Percentiles rank a stretch among this genome's conserved stretches.
phyloP scores from a whole-genome alignment of 768 basidiomycete species.

The Phanerodontia chrysosporium region DNA sequence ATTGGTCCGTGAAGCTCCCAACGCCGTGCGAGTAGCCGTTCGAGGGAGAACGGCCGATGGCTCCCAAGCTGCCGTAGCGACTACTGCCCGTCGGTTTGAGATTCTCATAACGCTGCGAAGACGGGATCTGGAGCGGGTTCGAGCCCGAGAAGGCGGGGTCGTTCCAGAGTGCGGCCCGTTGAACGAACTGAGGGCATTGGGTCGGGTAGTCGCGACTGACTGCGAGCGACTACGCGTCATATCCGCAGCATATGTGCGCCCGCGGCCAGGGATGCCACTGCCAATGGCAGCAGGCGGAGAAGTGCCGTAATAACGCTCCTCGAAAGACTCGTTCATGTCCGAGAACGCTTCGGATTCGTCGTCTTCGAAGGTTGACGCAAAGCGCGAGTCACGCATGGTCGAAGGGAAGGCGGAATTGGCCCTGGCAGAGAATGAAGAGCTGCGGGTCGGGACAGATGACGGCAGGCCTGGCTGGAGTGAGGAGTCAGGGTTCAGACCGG shows the following conservation, averaged over 20 bases:
- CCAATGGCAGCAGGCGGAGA: slow-evolving; percentile 41
- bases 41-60: slow-evolving; percentile 51
- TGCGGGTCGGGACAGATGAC: slow-evolving; percentile 60
- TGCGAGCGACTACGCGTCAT: slow-evolving; percentile 73
- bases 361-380: slow-evolving; percentile 78
- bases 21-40: slow-evolving; percentile 36
- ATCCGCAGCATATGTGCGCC: slow-evolving; percentile 60
- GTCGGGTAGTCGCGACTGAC: slow-evolving; percentile 55
- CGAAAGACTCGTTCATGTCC: slow-evolving; percentile 43
- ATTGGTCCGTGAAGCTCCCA: slow-evolving; percentile 50
- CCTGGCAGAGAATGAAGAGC: slow-evolving; percentile 55
- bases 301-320: slow-evolving; percentile 38
- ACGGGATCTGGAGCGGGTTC: slow-evolving; percentile 54
- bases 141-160: slow-evolving; percentile 39
- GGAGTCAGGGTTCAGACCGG: slow-evolving; percentile 40
- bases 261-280: slow-evolving; percentile 31
- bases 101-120: slow-evolving; percentile 49
- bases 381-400: slow-evolving; percentile 61
- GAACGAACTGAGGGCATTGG: slow-evolving; percentile 49
- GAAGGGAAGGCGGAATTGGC: slow-evolving; percentile 48
- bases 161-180: slow-evolving; percentile 47
- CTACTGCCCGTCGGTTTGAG: slow-evolving; percentile 54
- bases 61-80: slow-evolving; percentile 62
- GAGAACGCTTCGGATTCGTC: slow-evolving; percentile 67
- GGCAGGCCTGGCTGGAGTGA: slow-evolving; percentile 29